Percentiles rank a stretch among this genome's conserved stretches.
These are phyloP conservation scores for Hydnum rufescens DNA, from an alignment of 768 basidiomycete species.

Conservation along the genomic window DNA sequence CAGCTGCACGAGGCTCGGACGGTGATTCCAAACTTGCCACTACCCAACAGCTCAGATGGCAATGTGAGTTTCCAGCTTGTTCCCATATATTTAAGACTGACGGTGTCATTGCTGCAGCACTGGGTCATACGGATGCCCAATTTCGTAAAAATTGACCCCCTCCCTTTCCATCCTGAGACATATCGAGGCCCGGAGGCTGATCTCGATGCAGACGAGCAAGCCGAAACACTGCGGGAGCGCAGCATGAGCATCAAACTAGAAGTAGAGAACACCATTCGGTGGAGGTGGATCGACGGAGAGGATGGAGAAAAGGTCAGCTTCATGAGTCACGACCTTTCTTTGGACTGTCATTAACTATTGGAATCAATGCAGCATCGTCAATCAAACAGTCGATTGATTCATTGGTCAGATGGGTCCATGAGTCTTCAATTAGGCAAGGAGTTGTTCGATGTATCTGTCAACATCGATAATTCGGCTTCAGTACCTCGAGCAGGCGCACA, in stretches of 20 bases:
- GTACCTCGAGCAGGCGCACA: conserved; percentile 23
- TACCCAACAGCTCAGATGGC: conserved; percentile 60
- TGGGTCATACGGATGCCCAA: conserved; percentile 93
- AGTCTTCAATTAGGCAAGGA: conserved; percentile 87
- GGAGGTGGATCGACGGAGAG: conserved; percentile 78
- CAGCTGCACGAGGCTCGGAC: conserved; percentile 48
- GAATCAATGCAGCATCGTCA: conserved; percentile 38
- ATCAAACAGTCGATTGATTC: conserved; percentile 77
- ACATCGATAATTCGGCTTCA: conserved; percentile 56
- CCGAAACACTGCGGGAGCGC: conserved; percentile 47
- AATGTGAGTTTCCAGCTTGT: conserved; percentile 32
- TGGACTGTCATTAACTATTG: not conserved
- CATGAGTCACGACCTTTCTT: too few species aligned
- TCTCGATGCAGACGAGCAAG: conserved; percentile 38
- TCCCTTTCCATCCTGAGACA: conserved; percentile 74
- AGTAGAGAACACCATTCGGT: conserved; percentile 86
- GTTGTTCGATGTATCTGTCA: conserved; percentile 74
- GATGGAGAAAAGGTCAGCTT: conserved; percentile 56
- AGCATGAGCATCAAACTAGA: conserved; percentile 72
- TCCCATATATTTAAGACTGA: not conserved
- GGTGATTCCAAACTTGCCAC: conserved; percentile 70
- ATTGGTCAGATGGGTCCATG: conserved; percentile 89
- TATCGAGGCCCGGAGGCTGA: conserved; percentile 73
- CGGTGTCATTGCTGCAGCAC: conserved; percentile 27
- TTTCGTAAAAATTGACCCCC: conserved; percentile 74